Percentiles rank a stretch among this genome's conserved stretches.
Evolutionary conservation across 257 asterid genomes (phyloP).

Genomic region (Solanum dulcamara): DNA sequence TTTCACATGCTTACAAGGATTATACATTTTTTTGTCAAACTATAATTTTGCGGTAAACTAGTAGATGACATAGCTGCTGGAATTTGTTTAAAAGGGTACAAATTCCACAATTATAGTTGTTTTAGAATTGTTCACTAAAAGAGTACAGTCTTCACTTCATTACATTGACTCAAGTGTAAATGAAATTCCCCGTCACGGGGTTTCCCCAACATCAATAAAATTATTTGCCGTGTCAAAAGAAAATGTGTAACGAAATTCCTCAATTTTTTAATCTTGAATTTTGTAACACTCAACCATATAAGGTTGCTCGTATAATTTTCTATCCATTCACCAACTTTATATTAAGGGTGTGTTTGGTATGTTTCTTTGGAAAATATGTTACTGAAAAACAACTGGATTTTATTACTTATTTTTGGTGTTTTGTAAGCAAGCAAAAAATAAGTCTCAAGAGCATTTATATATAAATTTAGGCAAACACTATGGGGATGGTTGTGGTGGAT

Average conservation of each 20-base stretch:
- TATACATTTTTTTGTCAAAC: neutral
- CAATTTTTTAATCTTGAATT: neutral
- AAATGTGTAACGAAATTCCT: neutral
- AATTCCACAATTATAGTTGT: neutral
- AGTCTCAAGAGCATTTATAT: neutral
- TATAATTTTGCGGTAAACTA: neutral
- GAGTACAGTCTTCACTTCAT: neutral
- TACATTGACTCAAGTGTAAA: neutral
- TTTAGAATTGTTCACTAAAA: neutral
- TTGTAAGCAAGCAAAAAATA: neutral
- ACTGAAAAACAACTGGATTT: neutral
- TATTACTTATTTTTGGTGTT: neutral
- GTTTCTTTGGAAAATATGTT: neutral
- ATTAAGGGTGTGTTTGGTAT: neutral
- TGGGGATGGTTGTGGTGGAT: neutral
- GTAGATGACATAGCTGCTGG: neutral
- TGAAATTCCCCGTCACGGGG: neutral
- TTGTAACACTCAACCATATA: neutral
- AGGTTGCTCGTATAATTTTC: neutral
- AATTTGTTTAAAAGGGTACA: neutral
- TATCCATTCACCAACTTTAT: neutral
- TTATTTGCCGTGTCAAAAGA: neutral
- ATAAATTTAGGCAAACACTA: neutral
- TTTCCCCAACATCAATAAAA: neutral
- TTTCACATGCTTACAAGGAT: neutral